Evolutionary conservation across 2,329 filamentous ascomycete species (phyloP).

Genomic region (Cyclaneusma minus): DNA sequence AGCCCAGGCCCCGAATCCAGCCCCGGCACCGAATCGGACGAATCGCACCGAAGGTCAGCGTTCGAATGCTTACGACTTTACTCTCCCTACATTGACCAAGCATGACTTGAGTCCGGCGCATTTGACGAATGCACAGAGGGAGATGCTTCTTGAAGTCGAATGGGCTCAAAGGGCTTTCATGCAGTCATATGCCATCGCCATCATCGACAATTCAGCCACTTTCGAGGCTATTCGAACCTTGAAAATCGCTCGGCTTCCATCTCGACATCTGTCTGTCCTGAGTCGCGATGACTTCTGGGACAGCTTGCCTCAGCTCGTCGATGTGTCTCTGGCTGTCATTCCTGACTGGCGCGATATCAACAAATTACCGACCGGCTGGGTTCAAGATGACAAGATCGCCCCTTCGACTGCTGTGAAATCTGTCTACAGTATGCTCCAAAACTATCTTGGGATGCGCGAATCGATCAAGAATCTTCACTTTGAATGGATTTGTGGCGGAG

Average conservation of each 20-base stretch:
- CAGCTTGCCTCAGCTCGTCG: slow-evolving; percentile 34
- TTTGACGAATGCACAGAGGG: slow-evolving; percentile 47
- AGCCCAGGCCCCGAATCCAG: too few relatives aligned
- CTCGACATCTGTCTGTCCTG: slow-evolving; percentile 39
- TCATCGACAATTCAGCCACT: slow-evolving; percentile 40
- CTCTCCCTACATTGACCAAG: neutral
- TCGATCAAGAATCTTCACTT: slow-evolving; percentile 44
- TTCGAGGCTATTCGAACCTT: slow-evolving; percentile 41
- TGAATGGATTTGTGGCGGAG: slow-evolving; percentile 53
- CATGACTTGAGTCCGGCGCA: slow-evolving; percentile 31
- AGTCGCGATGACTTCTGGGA: slow-evolving; percentile 45
- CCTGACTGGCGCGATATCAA: slow-evolving; percentile 49
- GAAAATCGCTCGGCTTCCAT: slow-evolving; percentile 49
- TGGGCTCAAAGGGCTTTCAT: slow-evolving; percentile 57
- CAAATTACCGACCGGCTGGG: slow-evolving; percentile 32
- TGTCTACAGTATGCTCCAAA: slow-evolving; percentile 36
- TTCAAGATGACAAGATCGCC: slow-evolving; percentile 29
- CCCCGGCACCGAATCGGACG: too few relatives aligned
- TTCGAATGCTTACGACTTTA: too few relatives aligned
- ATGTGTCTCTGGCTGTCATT: slow-evolving; percentile 42
- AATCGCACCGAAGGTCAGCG: too few relatives aligned
- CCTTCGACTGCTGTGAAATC: slow-evolving; percentile 34
- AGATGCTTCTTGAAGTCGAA: slow-evolving; percentile 52
- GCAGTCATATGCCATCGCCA: slow-evolving; percentile 47
- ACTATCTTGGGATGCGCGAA: slow-evolving; percentile 28